phyloP scores from a whole-genome alignment of 305 asterid genomes.

The Lippia alba region DNA sequence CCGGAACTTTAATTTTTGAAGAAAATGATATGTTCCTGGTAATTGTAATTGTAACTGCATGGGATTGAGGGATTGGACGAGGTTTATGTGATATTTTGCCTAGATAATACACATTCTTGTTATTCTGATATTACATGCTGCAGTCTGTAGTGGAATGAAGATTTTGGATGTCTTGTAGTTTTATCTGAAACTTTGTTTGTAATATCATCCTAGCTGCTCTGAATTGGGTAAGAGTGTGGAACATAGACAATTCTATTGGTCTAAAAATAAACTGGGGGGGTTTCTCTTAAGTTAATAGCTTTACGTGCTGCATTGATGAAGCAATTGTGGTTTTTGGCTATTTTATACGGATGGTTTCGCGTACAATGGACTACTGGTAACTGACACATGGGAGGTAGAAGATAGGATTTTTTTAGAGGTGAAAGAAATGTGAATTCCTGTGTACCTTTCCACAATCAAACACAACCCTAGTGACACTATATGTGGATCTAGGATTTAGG shows the following conservation, averaged over 20 bases:
- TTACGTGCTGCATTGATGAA: not conserved
- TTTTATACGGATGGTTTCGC: not conserved
- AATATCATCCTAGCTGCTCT: not conserved
- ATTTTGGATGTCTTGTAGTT: not conserved
- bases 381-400: not conserved
- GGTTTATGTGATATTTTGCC: slow-evolving; percentile 9
- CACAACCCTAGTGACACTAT: not conserved
- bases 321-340: not conserved
- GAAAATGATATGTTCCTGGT: not conserved
- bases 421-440: not conserved
- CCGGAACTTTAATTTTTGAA: too few species aligned
- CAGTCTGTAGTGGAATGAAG: not conserved
- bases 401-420: not conserved
- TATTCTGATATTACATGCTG: not conserved
- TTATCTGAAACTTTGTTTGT: not conserved
- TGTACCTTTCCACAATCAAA: not conserved
- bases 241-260: slow-evolving; percentile 6
- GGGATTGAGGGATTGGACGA: not conserved
- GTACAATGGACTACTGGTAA: not conserved
- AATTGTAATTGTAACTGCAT: not conserved
- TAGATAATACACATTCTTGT: not conserved
- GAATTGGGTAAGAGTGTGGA: slow-evolving; percentile 16
- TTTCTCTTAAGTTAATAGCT: not conserved
- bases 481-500: too few species aligned
- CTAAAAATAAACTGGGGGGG: not conserved